Base-by-base conservation (phyloP, 2,329 filamentous ascomycete genomes). In the Stagonosporopsis tanaceti region DNA sequence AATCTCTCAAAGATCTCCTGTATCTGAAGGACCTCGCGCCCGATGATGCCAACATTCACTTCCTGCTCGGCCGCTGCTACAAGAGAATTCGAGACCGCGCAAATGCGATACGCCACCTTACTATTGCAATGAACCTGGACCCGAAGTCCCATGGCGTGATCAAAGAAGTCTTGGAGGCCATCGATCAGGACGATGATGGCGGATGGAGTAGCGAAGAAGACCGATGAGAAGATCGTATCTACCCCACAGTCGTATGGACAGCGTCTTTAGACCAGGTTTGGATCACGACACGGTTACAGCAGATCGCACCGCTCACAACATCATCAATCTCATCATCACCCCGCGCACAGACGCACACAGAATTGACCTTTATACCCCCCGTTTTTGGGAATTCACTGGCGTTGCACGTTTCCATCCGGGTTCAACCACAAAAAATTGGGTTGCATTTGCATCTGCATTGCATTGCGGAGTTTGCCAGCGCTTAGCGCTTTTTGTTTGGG, bases 131-230 rank as follows among this genome's bases (percentile, higher is more conserved):
- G 71, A 97, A 97, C 77, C 80, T 99, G 70, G 95, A 99, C 81
- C 95, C 94, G 28, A 98, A 98, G 88, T 94, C 94, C 68, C 93
- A 92, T 64, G 89, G 91, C 62, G 90, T 93, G 76, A 97, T 99
- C 78, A 99, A 98, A 78, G 93, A 97, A 75, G 93, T 92, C 17
- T 97, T 99, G 80, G 94, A 98, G 80, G 89, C 89, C 67, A 85
- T 98, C 56, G 92, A 96, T 69, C 89, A 93, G 54, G 89, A 91
- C 59, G 84, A 85, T 22, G 82, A 83, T 54, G 73, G 60, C 3
- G 67, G 61, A 2, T 71, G 68, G 69, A 72, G 70, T 46, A 74
- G 70, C 57, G 74, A 71, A n/a, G 73, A 73, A 30, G 71, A 75
- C 17, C 47, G 61, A 45, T 71, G 62, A 68, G 40, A 30, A 38